A percentile compares a stretch with the other conserved stretches of the same genome.
These are phyloP conservation scores for Rhodamnia rubescens DNA, from an alignment of 345 rosid genomes.

Conservation along the genomic window DNA sequence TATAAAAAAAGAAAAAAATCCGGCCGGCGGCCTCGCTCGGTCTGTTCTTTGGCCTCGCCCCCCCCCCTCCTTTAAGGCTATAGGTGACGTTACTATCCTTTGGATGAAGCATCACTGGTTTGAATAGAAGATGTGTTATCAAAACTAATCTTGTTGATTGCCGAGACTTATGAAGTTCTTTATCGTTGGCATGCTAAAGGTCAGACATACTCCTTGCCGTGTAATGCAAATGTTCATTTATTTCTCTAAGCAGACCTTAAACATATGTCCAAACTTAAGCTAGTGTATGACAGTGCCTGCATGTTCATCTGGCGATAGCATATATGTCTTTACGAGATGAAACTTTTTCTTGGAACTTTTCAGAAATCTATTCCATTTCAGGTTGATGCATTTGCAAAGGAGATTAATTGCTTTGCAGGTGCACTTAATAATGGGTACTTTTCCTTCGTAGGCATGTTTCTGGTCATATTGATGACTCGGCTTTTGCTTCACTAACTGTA, in stretches of 20 bases:
- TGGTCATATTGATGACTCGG: constrained; percentile 29
- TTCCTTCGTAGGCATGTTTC: constrained; percentile 31
- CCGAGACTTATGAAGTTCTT: not conserved
- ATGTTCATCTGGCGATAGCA: not conserved
- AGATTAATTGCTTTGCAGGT: not conserved
- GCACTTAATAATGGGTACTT: not conserved
- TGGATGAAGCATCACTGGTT: not conserved
- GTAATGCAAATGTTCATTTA: not conserved
- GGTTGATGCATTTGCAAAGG: not conserved
- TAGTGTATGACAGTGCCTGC: not conserved
- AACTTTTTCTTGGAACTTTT: not conserved
- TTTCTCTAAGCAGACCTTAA: not conserved
- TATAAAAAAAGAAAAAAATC: too few species aligned
- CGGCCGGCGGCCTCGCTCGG: too few species aligned
- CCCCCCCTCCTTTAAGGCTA: too few species aligned
- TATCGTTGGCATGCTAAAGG: not conserved
- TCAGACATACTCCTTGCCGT: not conserved
- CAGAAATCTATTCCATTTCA: not conserved
- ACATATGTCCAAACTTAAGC: not conserved
- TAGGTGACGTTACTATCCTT: not conserved
- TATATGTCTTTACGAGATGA: not conserved
- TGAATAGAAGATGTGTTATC: not conserved
- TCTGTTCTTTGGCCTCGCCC: too few species aligned
- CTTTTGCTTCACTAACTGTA: constrained; percentile 53
- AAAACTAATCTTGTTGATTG: not conserved